Base-by-base conservation (phyloP, 192 early-diverging fungal genomes). In the Lunasporangiospora selenospora region DNA sequence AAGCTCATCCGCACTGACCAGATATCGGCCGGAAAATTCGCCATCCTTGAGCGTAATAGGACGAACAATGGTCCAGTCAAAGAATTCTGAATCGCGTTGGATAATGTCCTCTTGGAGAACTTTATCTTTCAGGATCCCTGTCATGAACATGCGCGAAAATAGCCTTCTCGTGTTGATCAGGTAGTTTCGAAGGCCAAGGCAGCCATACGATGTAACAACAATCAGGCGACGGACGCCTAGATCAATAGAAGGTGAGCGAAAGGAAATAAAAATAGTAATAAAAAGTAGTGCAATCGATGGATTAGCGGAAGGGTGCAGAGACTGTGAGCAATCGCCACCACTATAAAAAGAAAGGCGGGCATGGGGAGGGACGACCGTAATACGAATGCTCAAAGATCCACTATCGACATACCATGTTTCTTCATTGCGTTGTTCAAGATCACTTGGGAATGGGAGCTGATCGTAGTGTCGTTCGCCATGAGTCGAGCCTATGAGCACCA, bases 61-160 rank as follows among this genome's bases (percentile, higher is more conserved):
- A 6, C 67, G 63, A 30, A 78, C 52, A 33, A 78, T 78, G n/a
- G 77, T 78, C 77, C 77, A 78, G 43, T 78, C 77, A 4, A 78
- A 29, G 24, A 12, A 24, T 6, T 55, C 51, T 11, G 57, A 29
- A 32, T 78, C 65, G 32, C 71, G 63, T 27, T 59, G 60, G n/a
- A 78, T 39, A 5, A 78, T 53, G 19, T 67, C 71, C 40, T 78
- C 77, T 40, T 78, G 77, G 0, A 64, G 31, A 10, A 58, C 70
- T 23, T 78, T 78, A 36, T 78, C 77, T 40, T 75, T 59, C 18
- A 73, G 62, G 21, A 78, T 67, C 18, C 65, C 65, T 2, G 64
- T 69, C 60, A 73, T 51, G 51, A 77, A 69, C 21, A 77, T 24
- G 6, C 67, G 58, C 6, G 67, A 71, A 40, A 70, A 57, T 12